phyloP scores from a whole-genome alignment of 257 asterid species.

The Mitragyna speciosa region DNA sequence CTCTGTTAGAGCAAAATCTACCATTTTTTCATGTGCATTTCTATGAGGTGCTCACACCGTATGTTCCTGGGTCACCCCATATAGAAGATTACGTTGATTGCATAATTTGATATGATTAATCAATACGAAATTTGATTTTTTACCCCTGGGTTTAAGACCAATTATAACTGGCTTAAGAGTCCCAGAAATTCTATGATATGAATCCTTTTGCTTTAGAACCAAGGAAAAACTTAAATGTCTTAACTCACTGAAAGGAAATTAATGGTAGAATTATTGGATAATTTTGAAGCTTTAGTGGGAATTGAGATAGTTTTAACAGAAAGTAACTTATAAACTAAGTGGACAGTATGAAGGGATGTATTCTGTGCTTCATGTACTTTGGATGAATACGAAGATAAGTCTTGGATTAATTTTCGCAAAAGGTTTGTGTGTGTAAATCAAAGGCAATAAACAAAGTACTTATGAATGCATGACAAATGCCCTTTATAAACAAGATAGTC shows the following conservation, averaged over 20 bases:
- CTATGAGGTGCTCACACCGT: no score
- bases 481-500: background rate
- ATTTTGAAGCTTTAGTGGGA: background rate
- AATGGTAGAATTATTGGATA: background rate
- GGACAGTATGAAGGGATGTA: background rate
- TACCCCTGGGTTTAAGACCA: no score
- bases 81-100: background rate
- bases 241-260: background rate
- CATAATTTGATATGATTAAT: background rate
- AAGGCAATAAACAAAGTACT: no score
- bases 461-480: background rate
- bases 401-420: background rate
- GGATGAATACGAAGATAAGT: no score
- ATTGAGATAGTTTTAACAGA: background rate
- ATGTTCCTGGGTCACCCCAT: background rate
- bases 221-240: no score
- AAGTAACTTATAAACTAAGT: background rate
- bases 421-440: background rate
- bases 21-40: background rate
- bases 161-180: background rate
- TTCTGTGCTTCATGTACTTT: no score
- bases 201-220: no score
- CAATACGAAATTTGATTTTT: background rate
- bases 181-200: background rate
- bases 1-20: background rate